Evolutionary conservation across 2,329 filamentous ascomycete species (phyloP).

Genomic region (Stagonosporopsis rhizophila): DNA sequence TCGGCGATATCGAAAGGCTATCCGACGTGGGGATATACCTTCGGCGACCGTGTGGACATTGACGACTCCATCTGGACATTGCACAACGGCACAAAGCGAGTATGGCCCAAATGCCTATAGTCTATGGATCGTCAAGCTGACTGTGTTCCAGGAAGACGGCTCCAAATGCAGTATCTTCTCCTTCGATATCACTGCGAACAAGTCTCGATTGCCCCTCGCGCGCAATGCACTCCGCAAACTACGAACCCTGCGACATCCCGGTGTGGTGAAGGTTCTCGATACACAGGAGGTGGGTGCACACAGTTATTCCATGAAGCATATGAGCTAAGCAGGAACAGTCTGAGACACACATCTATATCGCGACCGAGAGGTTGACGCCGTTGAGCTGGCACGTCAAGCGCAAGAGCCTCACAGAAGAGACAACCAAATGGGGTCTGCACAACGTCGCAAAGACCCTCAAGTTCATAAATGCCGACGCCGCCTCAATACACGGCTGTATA

Average conservation of each 20-base stretch:
- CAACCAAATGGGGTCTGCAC: slow-evolving; percentile 94
- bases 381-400: slow-evolving; percentile 89
- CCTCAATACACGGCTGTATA: slow-evolving; percentile 88
- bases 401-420: slow-evolving; percentile 87
- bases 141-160: slow-evolving; percentile 75
- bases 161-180: slow-evolving; percentile 96
- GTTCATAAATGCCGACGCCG: slow-evolving; percentile 93
- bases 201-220: slow-evolving; percentile 81
- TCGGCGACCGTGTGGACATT: slow-evolving; percentile 90
- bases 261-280: slow-evolving; percentile 91
- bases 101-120: slow-evolving; percentile 52
- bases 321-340: slow-evolving; percentile 63
- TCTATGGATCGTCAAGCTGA: slow-evolving; percentile 29
- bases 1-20: slow-evolving; percentile 91
- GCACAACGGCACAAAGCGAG: slow-evolving; percentile 90
- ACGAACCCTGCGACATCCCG: slow-evolving; percentile 89
- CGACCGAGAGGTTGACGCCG: slow-evolving; percentile 87
- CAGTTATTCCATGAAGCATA: background rate
- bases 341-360: slow-evolving; percentile 94
- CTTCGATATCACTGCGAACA: slow-evolving; percentile 86
- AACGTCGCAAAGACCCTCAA: slow-evolving; percentile 91
- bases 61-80: slow-evolving; percentile 97
- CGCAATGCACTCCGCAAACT: slow-evolving; percentile 94
- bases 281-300: slow-evolving; percentile 77
- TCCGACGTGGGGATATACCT: slow-evolving; percentile 88